Base-by-base conservation (phyloP, 2,329 filamentous ascomycete species). In the Aspergillus sojae region DNA sequence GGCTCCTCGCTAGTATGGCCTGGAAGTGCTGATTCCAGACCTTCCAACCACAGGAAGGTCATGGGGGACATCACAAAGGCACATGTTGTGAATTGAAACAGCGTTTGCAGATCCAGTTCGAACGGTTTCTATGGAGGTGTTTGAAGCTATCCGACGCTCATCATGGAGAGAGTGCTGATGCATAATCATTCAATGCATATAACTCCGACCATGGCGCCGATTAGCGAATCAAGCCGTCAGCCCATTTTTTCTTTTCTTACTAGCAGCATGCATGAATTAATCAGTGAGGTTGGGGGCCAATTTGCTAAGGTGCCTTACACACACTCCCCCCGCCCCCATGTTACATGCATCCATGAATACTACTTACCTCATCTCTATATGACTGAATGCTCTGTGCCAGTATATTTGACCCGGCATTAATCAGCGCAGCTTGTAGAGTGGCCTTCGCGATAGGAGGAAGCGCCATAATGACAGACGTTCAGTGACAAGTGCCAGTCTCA, bases 31-130 rank as follows among this genome's bases (percentile, higher is more conserved):
- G 78, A 77, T 73, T 88, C 85, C 34, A 88, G 80, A 34, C 80
- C 80, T 60, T 83, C 80, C 68, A 88, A 85, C 86, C 86, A 88
- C 61, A 84, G 75, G 68, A 85, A 87, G 66, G 86, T 87, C 57
- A 86, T 82, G 7, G 86, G 86, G 1, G 85, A 81, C 5, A 83
- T 83, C 48, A 88, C 74, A 61, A 88, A 73, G 3, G 84, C 80
- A 58, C 85, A 80, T 43, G 82, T 76, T 45, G 85, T 80, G 74
- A 88, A 88, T 66, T 85, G 85, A 23, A 85, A 71, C 48, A 88
- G 78, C 32, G 83, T 80, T 34, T 78, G 64, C 1, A 79, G 57
- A 62, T 88, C 84, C 57, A 88, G 76, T 41, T 74, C 67, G 54
- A 85, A 79, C 10, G 81, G 77, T 59, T 65, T 73, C 80, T 82